Base-by-base conservation (phyloP, 164 flowering plant species). In the Stephania yunnanensis region DNA sequence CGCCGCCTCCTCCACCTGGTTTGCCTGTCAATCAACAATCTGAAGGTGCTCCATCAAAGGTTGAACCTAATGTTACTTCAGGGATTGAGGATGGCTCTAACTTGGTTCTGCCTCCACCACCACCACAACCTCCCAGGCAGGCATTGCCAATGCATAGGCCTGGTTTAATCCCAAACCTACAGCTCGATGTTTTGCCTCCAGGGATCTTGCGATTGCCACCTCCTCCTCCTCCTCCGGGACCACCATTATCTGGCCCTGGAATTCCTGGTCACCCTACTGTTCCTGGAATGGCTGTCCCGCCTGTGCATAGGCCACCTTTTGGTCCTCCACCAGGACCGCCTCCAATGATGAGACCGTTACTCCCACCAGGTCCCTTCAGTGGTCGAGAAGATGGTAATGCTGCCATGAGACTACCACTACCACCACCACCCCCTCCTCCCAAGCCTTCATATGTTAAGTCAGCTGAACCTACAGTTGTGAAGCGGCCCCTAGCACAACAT, bases 401-500 rank as follows among this genome's bases (percentile, higher is more conserved):
- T 70, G 83, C 82, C 65, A 65, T 64, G 71, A 83, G 83, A 79
- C 87, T 82, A 50, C 65, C 78, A n/a, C 87, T 71, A 13, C 87
- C 90, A 55, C 97, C 81, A 36, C 87, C 83, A 50, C 65, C 78
- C 17, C 87, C 72, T 10, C 87, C 90, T 64, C 97, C 81, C 74
- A 96, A 92, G 85, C 98, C 97, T 74, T 94, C 98, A 12, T 94
- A 92, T 82, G 86, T 96, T 17, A 96, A 96, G 78, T 94, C 99
- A 71, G 99, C 99, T 63, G 98, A 95, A 72, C 86, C 98, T 13
- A 96, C 99, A 68, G 99, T 96, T 81, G 96, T 96, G 71, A 96
- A 90, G 88, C 88, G 98, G 84, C 99, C 98, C 58, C 88, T 96
- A 30, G 99, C 99, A 58, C 99, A 96, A 83, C 99, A 96, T 83